Base-by-base conservation (phyloP, 2,329 filamentous ascomycete species). In the Fusarium sarcochroum region DNA sequence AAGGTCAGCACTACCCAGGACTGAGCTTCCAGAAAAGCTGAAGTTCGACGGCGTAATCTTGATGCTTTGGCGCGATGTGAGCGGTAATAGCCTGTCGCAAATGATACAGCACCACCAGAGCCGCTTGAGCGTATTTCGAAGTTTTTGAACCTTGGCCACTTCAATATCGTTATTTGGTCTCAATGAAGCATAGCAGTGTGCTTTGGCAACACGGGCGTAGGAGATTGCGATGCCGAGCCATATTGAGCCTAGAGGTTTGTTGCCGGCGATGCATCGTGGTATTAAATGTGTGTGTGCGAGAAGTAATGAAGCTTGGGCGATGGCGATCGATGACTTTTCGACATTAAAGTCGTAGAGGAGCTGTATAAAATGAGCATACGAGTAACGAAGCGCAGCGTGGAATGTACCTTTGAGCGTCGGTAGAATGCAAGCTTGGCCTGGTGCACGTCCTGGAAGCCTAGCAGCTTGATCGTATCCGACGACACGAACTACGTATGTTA, bases 71-170 rank as follows among this genome's bases (percentile, higher is more conserved):
- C 72, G 64, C 0, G 72, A 74, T 0, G 72, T 74, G 2, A 74
- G 59, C 0, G 72, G 72, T 0, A 74, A 57, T 0, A 74, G 20
- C 4, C 72, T 66, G 15, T 74, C 72, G 34, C 68, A 72, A 13
- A 74, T 70, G 13, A 74, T 70, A 20, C 72, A 74, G 38, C 72
- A 74, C 72, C 72, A 74, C 72, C 72, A 74, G 0, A 74, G 42
- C 1, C 72, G 63, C 8, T 74, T 74, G 2, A 74, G 63, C 0
- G 67, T 68, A 9, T 72, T 74, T n/a, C 69, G 67, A 0, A 58
- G 53, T 3, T 72, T 74, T 25, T 63, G 58, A 0, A 58, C 46
- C 5, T 67, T 60, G 11, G 58, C 59, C 0, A 67, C 57, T 21
- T 71, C 63, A 1, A 48, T 52, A 0, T 58, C 49, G n/a, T 30